A percentile compares a stretch with the other conserved stretches of the same genome.
phyloP scores from a whole-genome alignment of 371 early-diverging fungal genomes.

The Dentiscutata heterogama region DNA sequence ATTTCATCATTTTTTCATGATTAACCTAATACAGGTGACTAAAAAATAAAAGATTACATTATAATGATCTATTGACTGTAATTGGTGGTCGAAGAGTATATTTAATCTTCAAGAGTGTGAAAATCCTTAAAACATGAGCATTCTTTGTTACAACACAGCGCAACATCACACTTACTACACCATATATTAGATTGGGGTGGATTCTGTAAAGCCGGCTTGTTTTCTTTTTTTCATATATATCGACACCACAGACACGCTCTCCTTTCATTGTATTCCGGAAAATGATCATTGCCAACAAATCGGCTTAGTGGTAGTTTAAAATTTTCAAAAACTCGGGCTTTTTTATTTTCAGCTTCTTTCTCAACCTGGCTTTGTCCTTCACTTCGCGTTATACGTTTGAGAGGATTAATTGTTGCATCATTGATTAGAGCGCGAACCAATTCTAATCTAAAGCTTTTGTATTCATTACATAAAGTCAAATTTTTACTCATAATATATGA shows the following conservation, averaged over 20 bases:
- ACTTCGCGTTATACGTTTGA: not conserved
- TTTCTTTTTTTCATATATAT: too few species aligned
- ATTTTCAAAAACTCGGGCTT: not conserved
- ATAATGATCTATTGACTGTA: too few species aligned
- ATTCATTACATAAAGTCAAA: not conserved
- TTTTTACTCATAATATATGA: not conserved
- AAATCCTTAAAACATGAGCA: too few species aligned
- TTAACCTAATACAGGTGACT: too few species aligned
- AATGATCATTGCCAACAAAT: constrained; percentile 17
- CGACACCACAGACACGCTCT: constrained; percentile 4
- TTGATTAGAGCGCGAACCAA: not conserved
- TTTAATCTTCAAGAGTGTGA: too few species aligned
- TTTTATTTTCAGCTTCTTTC: not conserved
- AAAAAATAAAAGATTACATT: too few species aligned
- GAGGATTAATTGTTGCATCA: not conserved
- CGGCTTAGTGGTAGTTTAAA: not conserved
- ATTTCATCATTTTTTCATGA: too few species aligned
- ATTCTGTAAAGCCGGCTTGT: not conserved
- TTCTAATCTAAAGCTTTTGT: not conserved
- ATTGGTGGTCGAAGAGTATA: too few species aligned
- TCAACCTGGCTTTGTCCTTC: not conserved
- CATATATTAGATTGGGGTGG: not conserved
- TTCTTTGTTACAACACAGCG: too few species aligned
- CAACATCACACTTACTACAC: not conserved
- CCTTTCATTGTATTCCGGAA: not conserved